phyloP scores from a whole-genome alignment of 495 filamentous ascomycete genomes.

The Penicillium paxilli region DNA sequence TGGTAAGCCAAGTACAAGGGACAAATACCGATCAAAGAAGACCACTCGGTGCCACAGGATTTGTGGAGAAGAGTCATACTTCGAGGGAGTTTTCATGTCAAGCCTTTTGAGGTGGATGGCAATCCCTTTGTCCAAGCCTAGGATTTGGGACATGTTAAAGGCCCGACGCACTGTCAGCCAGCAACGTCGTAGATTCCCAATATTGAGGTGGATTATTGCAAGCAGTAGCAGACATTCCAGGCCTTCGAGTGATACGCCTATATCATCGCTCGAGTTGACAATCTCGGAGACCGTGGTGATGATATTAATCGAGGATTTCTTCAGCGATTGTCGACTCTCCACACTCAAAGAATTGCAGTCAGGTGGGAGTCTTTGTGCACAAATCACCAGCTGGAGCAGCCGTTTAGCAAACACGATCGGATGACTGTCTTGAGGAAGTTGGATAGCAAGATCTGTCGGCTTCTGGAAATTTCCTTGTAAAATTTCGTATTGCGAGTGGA shows the following conservation, averaged over 20 bases:
- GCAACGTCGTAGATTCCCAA: slow-evolving; percentile 43
- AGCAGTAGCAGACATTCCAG: slow-evolving; percentile 47
- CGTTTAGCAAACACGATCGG: not conserved
- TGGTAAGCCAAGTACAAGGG: slow-evolving; percentile 49
- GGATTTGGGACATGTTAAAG: slow-evolving; percentile 38
- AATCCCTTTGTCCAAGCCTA: slow-evolving; percentile 35
- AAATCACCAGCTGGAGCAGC: not conserved
- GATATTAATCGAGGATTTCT: not conserved
- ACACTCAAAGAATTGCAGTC: not conserved
- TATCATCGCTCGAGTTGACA: not conserved
- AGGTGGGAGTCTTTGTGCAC: not conserved
- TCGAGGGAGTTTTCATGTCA: not conserved
- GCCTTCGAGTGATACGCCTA: slow-evolving; percentile 27
- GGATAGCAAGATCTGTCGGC: not conserved
- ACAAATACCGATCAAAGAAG: slow-evolving; percentile 41
- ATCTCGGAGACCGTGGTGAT: not conserved
- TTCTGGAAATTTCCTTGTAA: not conserved
- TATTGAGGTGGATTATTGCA: slow-evolving; percentile 38
- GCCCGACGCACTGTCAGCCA: slow-evolving; percentile 44
- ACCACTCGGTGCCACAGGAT: slow-evolving; percentile 28
- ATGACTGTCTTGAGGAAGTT: not conserved
- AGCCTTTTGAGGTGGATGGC: slow-evolving; percentile 10
- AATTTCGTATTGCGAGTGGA: not conserved
- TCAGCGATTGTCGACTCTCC: not conserved
- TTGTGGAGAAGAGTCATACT: not conserved